Evolutionary conservation across 2,329 filamentous ascomycete species (phyloP), one percentile per base, ranked within the genome.

Genomic region (Nannizziopsis barbatae): DNA sequence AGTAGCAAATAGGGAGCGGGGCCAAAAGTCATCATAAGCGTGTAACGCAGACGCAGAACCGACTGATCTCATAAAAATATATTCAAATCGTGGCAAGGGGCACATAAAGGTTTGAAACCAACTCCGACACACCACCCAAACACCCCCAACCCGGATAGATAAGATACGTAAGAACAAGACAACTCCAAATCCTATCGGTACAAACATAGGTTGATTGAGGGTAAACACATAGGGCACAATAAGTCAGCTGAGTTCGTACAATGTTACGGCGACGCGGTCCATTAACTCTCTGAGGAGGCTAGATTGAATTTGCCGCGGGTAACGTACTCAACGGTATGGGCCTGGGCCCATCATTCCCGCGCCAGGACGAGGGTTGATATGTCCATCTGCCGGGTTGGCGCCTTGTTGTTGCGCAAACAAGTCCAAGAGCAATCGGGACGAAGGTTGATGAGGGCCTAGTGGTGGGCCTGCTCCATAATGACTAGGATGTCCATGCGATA

Each of bases 351-450:
- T 56, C 52, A 56, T 56, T 33, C 50, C 54, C 9, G 44, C 38
- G 10, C 41, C 44, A 36, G 44, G 46, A 17, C 53, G 47, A 17
- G 39, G 35, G 12, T 32, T 44, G 27, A 51, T 40, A 30, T 41
- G 42, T 18, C 47, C 52, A 45, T 55, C 52, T 41, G 18, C 33
- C 31, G 42, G 45, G 14, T 62, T 62, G n/a, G n/a, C n/a, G 20
- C 60, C 63, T 22, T 59, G 60, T 47, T 61, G 56, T 52, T 66
- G 65, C 15, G 63, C 65, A 49, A 71, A 66, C 65, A 71, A 68
- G 38, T 71, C 69, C 49, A 71, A 59, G 38, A 69, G 58, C 42
- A 67, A 64, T 36, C 66, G 57, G 14, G 66, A 65, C 2, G 64
- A 65, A 17, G 64, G 64, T 17, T 49, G 47, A 32, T 54, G 66